Percentiles rank a stretch among this genome's conserved stretches.
These are phyloP conservation scores for Aspergillus arachidicola DNA, from an alignment of 2,329 filamentous ascomycete genomes.

Conservation along the genomic window DNA sequence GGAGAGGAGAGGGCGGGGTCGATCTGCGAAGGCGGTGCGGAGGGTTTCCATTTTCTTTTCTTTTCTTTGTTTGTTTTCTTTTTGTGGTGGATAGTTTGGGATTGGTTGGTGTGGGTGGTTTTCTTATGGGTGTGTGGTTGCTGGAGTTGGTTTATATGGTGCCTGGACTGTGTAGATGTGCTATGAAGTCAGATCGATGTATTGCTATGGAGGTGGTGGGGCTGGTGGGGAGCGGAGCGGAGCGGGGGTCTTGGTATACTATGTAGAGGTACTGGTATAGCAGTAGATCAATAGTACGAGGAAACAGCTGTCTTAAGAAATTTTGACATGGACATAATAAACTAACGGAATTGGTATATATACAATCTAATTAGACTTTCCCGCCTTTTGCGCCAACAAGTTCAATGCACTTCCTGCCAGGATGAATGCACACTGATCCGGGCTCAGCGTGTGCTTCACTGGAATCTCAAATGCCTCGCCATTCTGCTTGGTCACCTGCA, in stretches of 20 bases:
- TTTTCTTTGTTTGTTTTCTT: neutral
- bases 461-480: slow-evolving; percentile 70
- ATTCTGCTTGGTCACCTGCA: slow-evolving; percentile 27
- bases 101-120: neutral
- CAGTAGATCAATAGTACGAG: neutral
- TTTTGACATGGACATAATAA: slow-evolving; percentile 9
- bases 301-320: neutral
- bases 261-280: too few relatives aligned
- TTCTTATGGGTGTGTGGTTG: neutral
- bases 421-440: slow-evolving; percentile 90
- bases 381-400: slow-evolving; percentile 64
- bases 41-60: slow-evolving; percentile 34
- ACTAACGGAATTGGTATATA: slow-evolving; percentile 18
- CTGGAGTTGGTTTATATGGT: neutral
- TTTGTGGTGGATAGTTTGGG: neutral
- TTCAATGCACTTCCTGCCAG: slow-evolving; percentile 93
- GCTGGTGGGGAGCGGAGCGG: slow-evolving; percentile 7
- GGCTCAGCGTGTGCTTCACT: slow-evolving; percentile 84
- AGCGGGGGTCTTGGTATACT: slow-evolving; percentile 1
- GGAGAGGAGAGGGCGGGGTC: slow-evolving; percentile 46
- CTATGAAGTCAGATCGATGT: slow-evolving; percentile 5
- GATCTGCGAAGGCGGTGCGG: slow-evolving; percentile 40
- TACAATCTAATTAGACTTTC: slow-evolving; percentile 5
- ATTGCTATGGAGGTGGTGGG: slow-evolving; percentile 7
- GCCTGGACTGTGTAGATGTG: neutral